Evolutionary conservation across 352 stramenopile species (phyloP), one percentile per base, ranked within the genome.

Genomic region (Pythium folliculosum): DNA sequence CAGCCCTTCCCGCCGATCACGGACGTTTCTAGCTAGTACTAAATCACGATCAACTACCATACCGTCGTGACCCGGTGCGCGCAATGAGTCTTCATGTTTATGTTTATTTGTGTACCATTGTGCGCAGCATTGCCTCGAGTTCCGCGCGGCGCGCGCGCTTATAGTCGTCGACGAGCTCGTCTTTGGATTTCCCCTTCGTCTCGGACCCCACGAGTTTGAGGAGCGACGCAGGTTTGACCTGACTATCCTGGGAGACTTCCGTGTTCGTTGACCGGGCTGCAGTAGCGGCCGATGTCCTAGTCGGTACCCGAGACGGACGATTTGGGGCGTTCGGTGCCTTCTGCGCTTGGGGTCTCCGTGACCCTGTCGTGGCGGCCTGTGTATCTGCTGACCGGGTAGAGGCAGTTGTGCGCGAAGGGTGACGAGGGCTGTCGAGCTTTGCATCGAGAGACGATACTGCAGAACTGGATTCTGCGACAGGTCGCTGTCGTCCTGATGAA

Each of bases 1-100:
- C 89, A 97, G 69, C 88, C 96, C 38, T 99, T 99, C 72, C 96
- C 96, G 43, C 49, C 79, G 45, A 93, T 96, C 70, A 81, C 88
- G 19, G 76, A 87, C 60, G 87, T 95, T 17, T 86, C 84, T 10
- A 90, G 74, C 51, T 91, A 89, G 69, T 14, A 13, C 35, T 40
- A 40, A 10, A 40, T 40, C 4, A 14, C 12, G 10, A 40, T 40
- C 27, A 32, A 32, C 27, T 32, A 5, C 5, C 27, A 32, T 32
- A 32, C 27, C 27, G 5, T 5, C 8, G 35, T 13, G 1, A 40
- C 8, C 35, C 12, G 8, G 12, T 40, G 35, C 12, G 35, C 35
- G 8, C 35, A 14, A 40, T 1, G 35, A 40, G 8, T 40, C 4
- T 47, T 55, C 25, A 27, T 32, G 27, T 52, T 52, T 2, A 4